Conservation (phyloP, 2,329 filamentous ascomycete species). For the Aspergillus carbonarius region DNA sequence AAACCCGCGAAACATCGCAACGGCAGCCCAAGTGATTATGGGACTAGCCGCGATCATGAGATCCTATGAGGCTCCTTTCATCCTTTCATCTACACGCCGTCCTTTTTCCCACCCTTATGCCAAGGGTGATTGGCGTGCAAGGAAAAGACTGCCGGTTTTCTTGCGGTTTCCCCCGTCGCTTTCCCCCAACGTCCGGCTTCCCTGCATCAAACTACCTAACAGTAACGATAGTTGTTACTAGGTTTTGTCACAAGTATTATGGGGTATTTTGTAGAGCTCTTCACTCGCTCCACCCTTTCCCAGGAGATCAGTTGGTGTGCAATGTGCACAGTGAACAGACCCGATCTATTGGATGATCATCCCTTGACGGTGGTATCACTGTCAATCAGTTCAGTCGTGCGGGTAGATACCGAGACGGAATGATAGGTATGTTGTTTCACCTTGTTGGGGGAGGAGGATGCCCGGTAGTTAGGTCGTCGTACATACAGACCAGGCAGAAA, state of each 20-base stretch:
- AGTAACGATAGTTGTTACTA: background rate
- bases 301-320: background rate
- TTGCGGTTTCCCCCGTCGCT: background rate
- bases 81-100: conserved; percentile 1
- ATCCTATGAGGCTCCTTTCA: conserved; percentile 3
- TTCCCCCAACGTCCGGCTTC: background rate
- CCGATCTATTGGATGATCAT: conserved; percentile 21
- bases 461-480: background rate
- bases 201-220: background rate
- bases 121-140: background rate
- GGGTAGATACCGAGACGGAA: background rate
- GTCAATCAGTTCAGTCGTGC: conserved; percentile 20
- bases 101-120: background rate
- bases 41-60: background rate
- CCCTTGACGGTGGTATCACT: conserved; percentile 16
- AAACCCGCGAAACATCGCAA: conserved; percentile 9
- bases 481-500: conserved; percentile 5
- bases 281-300: background rate
- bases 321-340: conserved; percentile 3
- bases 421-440: conserved; percentile 14
- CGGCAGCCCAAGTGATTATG: conserved; percentile 18
- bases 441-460: conserved; percentile 7
- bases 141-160: background rate
- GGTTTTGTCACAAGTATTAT: background rate
- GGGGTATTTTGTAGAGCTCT: background rate